Conservation (phyloP, 805 yeast species). For the Blastobotrys muscicola region DNA sequence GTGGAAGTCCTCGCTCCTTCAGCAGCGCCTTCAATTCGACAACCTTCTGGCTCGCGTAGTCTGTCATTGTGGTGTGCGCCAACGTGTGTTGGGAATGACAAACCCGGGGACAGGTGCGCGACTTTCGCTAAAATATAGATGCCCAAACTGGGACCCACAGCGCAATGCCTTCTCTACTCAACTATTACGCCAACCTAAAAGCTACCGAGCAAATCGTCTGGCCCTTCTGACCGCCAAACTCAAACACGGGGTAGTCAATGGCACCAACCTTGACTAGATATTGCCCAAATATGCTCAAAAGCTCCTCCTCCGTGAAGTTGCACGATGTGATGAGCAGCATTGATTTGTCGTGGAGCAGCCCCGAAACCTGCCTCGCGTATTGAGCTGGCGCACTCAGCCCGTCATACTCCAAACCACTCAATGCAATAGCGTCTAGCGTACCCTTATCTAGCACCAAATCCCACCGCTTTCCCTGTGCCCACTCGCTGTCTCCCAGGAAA, state of each 20-base stretch:
- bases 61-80: slow-evolving; percentile 12
- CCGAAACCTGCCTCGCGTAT: slow-evolving; percentile 53
- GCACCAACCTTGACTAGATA: slow-evolving; percentile 49
- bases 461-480: slow-evolving; percentile 33
- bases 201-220: slow-evolving; percentile 83
- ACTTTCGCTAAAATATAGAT: neutral
- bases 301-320: slow-evolving; percentile 80
- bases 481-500: slow-evolving; percentile 40
- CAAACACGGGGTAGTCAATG: slow-evolving; percentile 69
- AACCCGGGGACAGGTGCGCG: neutral
- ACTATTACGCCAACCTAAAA: slow-evolving; percentile 31
- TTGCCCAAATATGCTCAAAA: slow-evolving; percentile 43
- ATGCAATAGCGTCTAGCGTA: slow-evolving; percentile 91
- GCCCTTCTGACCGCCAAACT: slow-evolving; percentile 86
- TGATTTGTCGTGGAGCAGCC: slow-evolving; percentile 47
- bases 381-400: slow-evolving; percentile 26
- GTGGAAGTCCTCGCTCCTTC: slow-evolving; percentile 55
- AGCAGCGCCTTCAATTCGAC: slow-evolving; percentile 75
- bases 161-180: too few species aligned
- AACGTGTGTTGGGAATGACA: neutral
- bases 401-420: slow-evolving; percentile 40
- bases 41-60: slow-evolving; percentile 34
- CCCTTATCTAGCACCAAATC: slow-evolving; percentile 89
- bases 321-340: slow-evolving; percentile 78
- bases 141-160: too few species aligned